phyloP scores from a whole-genome alignment of 352 stramenopile species.

The Pythium periplocum region DNA sequence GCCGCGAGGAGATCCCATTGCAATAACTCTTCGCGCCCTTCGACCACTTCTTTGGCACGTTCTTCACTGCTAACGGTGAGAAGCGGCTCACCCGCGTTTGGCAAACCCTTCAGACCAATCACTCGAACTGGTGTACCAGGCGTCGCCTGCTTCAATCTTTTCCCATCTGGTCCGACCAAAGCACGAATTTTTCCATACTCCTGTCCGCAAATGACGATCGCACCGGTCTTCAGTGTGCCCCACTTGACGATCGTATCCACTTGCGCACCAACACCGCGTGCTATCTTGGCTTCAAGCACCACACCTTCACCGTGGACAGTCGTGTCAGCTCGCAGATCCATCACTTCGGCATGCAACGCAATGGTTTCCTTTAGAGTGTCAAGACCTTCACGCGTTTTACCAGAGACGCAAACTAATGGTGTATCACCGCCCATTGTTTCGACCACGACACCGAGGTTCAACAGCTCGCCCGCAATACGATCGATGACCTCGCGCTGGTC shows the following conservation, averaged over 20 bases:
- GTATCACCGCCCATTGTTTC: conserved; percentile 94
- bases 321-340: conserved; percentile 93
- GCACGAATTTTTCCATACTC: conserved; percentile 92
- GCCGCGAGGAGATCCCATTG: conserved; percentile 71
- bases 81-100: conserved; percentile 73
- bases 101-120: conserved; percentile 79
- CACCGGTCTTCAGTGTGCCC: conserved; percentile 93
- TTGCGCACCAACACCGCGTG: conserved; percentile 91
- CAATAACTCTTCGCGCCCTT: conserved; percentile 62
- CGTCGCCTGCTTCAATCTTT: conserved; percentile 85
- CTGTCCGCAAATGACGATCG: conserved; percentile 93
- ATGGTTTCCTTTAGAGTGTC: conserved; percentile 97
- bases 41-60: conserved; percentile 71
- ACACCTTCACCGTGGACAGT: conserved; percentile 88
- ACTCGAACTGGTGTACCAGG: conserved; percentile 91
- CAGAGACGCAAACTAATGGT: conserved; percentile 93
- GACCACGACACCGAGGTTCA: conserved; percentile 90
- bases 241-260: conserved; percentile 96
- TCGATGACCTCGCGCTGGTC: conserved; percentile 59
- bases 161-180: conserved; percentile 59
- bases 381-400: conserved; percentile 92
- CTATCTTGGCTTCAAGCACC: conserved; percentile 95
- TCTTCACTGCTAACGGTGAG: conserved; percentile 72
- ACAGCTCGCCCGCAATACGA: conserved; percentile 84
- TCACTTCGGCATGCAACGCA: conserved; percentile 93